Conservation (phyloP, 2,329 filamentous ascomycete genomes). For the Alternaria arborescens region DNA sequence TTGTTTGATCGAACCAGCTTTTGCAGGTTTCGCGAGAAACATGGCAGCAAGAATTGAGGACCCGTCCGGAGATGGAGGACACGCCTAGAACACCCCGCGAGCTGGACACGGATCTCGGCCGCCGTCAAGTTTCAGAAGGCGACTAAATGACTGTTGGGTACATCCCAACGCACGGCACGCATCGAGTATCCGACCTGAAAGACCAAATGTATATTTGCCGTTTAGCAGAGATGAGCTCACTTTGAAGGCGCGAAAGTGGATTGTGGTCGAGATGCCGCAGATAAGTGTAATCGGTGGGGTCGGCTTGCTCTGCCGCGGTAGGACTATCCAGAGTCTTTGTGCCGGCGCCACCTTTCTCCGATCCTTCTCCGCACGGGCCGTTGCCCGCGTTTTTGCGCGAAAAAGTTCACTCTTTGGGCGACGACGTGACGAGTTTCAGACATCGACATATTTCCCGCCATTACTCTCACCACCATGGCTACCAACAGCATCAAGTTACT, state of each 20-base stretch:
- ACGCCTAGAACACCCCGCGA: constrained; percentile 2
- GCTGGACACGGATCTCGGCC: constrained; percentile 2
- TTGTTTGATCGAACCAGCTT: background rate
- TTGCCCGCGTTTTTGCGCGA: constrained; percentile 24
- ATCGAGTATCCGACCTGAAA: background rate
- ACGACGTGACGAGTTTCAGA: constrained; percentile 23
- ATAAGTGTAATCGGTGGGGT: constrained; percentile 1
- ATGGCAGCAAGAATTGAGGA: background rate
- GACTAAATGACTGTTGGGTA: background rate
- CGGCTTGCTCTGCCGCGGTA: constrained; percentile 6
- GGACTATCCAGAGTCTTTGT: constrained; percentile 2
- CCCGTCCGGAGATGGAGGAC: background rate
- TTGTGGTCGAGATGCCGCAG: background rate
- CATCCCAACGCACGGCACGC: constrained; percentile 4
- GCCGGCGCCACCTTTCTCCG: constrained; percentile 32
- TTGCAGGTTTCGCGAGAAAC: background rate
- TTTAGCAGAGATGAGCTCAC: background rate
- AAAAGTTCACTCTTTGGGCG: constrained; percentile 32
- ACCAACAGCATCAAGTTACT: constrained; percentile 78
- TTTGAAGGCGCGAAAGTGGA: background rate
- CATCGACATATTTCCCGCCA: constrained; percentile 28
- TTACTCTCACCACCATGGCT: constrained; percentile 61
- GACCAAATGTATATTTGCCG: constrained; percentile 2
- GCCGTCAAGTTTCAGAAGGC: constrained; percentile 21
- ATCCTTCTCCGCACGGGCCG: constrained; percentile 33